phyloP scores from a whole-genome alignment of 1,284 basidiomycete species.

The Rhodotorula glutinis region DNA sequence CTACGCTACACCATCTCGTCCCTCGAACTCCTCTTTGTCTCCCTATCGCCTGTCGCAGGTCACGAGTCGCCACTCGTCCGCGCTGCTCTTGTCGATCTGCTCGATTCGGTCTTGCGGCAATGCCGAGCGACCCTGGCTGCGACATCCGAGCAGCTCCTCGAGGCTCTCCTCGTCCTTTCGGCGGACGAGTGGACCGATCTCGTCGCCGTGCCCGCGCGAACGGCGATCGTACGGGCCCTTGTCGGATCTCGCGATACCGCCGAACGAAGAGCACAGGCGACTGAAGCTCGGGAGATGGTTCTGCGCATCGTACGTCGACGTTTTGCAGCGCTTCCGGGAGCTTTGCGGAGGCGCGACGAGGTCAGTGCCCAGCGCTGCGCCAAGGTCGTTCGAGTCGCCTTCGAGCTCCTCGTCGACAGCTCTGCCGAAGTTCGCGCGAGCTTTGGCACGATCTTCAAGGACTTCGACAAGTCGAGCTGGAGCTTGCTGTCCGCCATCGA shows the following conservation, averaged over 20 bases:
- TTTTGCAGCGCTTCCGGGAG: slow-evolving; percentile 68
- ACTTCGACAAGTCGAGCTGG: slow-evolving; percentile 86
- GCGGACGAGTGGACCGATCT: slow-evolving; percentile 55
- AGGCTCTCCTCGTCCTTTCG: slow-evolving; percentile 64
- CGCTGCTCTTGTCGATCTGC: slow-evolving; percentile 57
- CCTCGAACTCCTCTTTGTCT: slow-evolving; percentile 45
- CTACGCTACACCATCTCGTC: slow-evolving; percentile 48
- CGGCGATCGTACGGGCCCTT: slow-evolving; percentile 48
- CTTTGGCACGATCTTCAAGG: slow-evolving; percentile 59
- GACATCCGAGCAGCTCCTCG: slow-evolving; percentile 52
- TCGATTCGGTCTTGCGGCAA: slow-evolving; percentile 55
- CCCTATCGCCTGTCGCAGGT: slow-evolving; percentile 46
- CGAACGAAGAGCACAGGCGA: slow-evolving; percentile 33
- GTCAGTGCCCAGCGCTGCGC: slow-evolving; percentile 65
- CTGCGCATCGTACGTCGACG: slow-evolving; percentile 54
- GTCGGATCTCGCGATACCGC: slow-evolving; percentile 43
- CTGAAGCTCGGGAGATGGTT: slow-evolving; percentile 8
- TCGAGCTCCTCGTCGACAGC: slow-evolving; percentile 53
- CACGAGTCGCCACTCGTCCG: slow-evolving; percentile 66
- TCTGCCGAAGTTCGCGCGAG: background rate
- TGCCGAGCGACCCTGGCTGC: slow-evolving; percentile 61
- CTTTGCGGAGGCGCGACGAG: slow-evolving; percentile 67
- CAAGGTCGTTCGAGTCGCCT: slow-evolving; percentile 66
- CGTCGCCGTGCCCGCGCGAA: slow-evolving; percentile 57
- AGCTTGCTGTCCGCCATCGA: slow-evolving; percentile 70